These are phyloP conservation scores for Lasiodiplodia sp. DNA, from an alignment of 2,329 filamentous ascomycete genomes.

Conservation along the genomic window DNA sequence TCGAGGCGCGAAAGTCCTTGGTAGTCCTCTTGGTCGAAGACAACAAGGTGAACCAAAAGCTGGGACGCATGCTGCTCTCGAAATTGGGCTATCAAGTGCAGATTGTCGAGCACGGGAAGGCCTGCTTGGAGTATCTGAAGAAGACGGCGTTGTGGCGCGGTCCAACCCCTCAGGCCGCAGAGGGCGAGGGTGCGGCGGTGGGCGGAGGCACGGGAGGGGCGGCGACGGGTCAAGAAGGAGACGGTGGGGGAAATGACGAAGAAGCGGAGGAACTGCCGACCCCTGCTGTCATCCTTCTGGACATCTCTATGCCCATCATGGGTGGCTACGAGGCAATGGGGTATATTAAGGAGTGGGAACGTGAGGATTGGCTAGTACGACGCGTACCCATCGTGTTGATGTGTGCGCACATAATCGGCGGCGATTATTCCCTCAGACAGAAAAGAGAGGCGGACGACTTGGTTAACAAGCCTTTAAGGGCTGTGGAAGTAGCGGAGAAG, in stretches of 20 bases:
- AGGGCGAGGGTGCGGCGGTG: too few species aligned
- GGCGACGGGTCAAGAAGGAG: too few species aligned
- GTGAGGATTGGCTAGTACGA: background rate
- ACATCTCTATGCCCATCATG: background rate
- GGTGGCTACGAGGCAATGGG: background rate
- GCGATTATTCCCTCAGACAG: too few species aligned
- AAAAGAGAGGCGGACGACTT: background rate
- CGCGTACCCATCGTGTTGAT: background rate
- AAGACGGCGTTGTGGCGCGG: background rate
- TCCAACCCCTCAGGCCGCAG: background rate
- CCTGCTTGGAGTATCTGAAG: background rate
- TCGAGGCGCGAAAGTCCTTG: background rate
- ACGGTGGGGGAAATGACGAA: background rate
- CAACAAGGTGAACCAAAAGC: background rate
- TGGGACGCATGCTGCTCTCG: background rate
- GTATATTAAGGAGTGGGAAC: background rate
- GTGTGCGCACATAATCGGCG: background rate
- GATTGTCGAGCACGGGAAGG: background rate
- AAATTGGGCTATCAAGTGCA: background rate
- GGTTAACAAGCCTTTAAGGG: background rate
- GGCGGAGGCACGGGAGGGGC: too few species aligned
- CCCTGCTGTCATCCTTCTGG: background rate
- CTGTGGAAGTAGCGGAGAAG: background rate
- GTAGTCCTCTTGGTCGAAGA: background rate
- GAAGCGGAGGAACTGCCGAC: background rate